A percentile compares a stretch with the other conserved stretches of the same genome.
Conservation (phyloP, 306 rosid genomes). For the Dryas drummondii region DNA sequence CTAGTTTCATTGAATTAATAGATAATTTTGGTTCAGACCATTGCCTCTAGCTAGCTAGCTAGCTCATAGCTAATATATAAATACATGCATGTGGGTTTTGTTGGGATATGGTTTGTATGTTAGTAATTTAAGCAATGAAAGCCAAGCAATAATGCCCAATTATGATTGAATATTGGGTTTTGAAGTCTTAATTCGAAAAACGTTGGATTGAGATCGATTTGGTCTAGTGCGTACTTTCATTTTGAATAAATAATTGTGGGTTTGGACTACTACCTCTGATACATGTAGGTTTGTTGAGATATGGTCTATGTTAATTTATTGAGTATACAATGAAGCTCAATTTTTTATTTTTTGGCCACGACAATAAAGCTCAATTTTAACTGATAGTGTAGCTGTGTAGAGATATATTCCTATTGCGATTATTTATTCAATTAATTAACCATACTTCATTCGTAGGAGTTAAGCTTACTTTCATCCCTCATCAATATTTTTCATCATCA, state of each 20-base stretch:
- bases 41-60: not conserved
- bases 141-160: not conserved
- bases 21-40: not conserved
- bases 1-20: not conserved
- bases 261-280: not conserved
- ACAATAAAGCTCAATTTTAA: not conserved
- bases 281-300: constrained; percentile 3
- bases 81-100: not conserved
- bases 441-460: too few relatives aligned
- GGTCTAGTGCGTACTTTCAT: not conserved
- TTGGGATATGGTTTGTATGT: constrained; percentile 4
- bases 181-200: not conserved
- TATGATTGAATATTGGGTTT: not conserved
- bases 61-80: not conserved
- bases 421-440: not conserved
- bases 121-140: too few relatives aligned
- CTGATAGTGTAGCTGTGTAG: not conserved
- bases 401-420: not conserved
- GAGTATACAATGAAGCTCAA: not conserved
- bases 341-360: not conserved
- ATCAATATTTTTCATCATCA: too few relatives aligned
- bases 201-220: constrained; percentile 19
- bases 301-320: constrained; percentile 2
- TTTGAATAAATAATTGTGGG: not conserved
- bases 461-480: too few relatives aligned